Evolutionary conservation across 257 asterid species (phyloP).

Genomic region (Linderniella brevidens): DNA sequence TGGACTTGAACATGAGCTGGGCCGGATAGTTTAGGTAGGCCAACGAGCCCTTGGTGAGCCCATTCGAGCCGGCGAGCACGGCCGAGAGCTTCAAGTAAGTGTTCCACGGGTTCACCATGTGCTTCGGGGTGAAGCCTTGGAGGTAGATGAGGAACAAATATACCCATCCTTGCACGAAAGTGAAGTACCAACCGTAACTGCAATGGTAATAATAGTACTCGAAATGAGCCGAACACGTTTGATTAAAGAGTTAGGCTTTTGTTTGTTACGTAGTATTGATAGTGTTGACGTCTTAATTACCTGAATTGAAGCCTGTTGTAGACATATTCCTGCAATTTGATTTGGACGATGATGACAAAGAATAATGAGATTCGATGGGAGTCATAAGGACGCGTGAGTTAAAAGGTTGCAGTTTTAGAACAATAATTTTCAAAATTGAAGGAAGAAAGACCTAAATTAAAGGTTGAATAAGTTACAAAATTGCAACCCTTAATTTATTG

Average conservation of each 20-base stretch:
- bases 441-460: no score
- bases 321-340: conserved; percentile 70
- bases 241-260: no score
- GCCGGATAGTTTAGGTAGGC: conserved; percentile 94
- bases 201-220: conserved; percentile 7
- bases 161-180: conserved; percentile 94
- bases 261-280: no score
- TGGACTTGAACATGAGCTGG: conserved; percentile 93
- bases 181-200: conserved; percentile 95
- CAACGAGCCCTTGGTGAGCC: conserved; percentile 79
- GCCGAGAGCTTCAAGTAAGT: conserved; percentile 76
- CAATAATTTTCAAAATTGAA: no score
- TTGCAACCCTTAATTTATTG: no score
- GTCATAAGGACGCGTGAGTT: background rate
- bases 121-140: conserved; percentile 76
- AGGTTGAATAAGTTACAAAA: no score
- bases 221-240: no score
- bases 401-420: no score
- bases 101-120: conserved; percentile 94
- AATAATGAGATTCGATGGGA: background rate
- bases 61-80: conserved; percentile 87
- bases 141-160: conserved; percentile 49
- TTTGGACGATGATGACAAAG: background rate
- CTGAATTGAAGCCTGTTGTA: conserved; percentile 93
- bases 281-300: conserved; percentile 20